Evolutionary conservation across 495 filamentous ascomycete species (phyloP).

Genomic region (Aspergillus sparsus): DNA sequence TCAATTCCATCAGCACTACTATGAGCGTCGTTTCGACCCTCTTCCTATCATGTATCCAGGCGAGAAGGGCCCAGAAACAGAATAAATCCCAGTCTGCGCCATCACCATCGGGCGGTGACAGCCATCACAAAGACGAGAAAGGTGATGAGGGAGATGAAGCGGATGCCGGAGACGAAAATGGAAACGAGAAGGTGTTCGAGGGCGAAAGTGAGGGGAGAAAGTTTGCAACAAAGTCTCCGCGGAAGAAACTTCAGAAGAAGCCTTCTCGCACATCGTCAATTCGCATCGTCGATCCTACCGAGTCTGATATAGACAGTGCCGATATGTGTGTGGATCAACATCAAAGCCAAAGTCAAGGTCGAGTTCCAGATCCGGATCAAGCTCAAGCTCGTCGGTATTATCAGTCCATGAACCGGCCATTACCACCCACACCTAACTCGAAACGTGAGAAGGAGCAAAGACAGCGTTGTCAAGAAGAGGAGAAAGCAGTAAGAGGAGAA

Average conservation of each 20-base stretch:
- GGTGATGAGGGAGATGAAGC: no score
- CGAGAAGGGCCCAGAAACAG: background rate
- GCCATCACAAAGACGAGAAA: background rate
- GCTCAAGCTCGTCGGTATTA: background rate
- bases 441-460: no score
- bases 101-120: background rate
- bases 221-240: background rate
- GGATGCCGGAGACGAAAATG: no score
- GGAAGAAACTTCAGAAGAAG: background rate
- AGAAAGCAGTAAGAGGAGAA: no score
- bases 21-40: conserved; percentile 16
- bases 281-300: conserved; percentile 18
- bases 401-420: background rate
- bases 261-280: conserved; percentile 14
- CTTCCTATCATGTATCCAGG: conserved; percentile 20
- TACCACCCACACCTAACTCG: background rate
- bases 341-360: no score
- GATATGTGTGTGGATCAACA: background rate
- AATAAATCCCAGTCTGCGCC: background rate
- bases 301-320: conserved; percentile 5
- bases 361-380: no score
- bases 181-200: no score
- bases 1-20: background rate
- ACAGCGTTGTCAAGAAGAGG: no score
- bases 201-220: background rate